Evolutionary conservation across 306 rosid species (phyloP).

Genomic region (Crataegus laevigata): DNA sequence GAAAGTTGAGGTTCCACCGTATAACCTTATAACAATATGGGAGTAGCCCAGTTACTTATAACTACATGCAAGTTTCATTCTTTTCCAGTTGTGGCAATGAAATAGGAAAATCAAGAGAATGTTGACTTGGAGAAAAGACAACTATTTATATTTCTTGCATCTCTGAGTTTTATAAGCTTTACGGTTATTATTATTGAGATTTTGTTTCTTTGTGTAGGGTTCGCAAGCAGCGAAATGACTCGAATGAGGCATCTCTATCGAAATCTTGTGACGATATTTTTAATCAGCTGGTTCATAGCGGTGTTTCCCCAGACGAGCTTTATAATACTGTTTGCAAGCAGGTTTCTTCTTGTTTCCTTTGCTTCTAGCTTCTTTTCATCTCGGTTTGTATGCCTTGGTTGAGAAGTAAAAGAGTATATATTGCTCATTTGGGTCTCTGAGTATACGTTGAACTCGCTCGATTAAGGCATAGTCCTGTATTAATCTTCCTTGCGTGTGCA

Average conservation of each 20-base stretch:
- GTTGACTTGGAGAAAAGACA: not conserved
- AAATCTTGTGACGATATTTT: conserved; percentile 86
- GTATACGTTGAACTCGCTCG: not conserved
- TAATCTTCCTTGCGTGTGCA: not conserved
- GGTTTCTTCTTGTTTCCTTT: conserved; percentile 31
- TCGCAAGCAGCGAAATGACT: conserved; percentile 53
- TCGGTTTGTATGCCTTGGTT: conserved; percentile 2
- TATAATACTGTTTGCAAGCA: conserved; percentile 81
- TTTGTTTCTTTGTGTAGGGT: conserved; percentile 42
- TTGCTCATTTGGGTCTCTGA: not conserved
- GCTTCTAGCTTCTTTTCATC: not conserved
- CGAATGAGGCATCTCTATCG: conserved; percentile 34
- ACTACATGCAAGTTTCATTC: too few species aligned
- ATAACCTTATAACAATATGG: too few species aligned
- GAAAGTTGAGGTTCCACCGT: too few species aligned
- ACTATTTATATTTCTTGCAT: not conserved
- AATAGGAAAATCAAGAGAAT: not conserved
- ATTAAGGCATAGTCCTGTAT: not conserved
- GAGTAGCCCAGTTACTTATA: too few species aligned
- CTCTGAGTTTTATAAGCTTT: not conserved
- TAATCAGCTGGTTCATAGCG: conserved; percentile 70
- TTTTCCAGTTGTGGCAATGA: too few species aligned
- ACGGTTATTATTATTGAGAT: not conserved
- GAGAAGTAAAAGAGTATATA: not conserved
- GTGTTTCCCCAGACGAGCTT: conserved; percentile 68